Evolutionary conservation across 2,329 filamentous ascomycete genomes (phyloP).

Genomic region (Didymella lethalis): DNA sequence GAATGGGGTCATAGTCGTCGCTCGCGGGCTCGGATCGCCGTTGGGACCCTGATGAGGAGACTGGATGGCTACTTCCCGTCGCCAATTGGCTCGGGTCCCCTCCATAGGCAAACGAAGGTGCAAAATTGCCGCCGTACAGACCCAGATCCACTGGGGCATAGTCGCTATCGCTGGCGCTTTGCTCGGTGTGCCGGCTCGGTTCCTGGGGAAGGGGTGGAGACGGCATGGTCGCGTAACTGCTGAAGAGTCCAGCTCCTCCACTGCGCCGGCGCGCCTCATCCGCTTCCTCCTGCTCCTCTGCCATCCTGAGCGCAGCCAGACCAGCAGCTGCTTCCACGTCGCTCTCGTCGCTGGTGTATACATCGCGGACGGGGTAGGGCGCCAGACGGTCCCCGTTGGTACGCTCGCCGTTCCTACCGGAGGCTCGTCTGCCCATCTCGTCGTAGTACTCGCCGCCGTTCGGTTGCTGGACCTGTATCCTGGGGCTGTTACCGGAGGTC

Average conservation of each 20-base stretch:
- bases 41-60: slow-evolving; percentile 57
- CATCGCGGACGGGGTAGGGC: slow-evolving; percentile 43
- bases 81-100: slow-evolving; percentile 57
- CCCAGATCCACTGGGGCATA: slow-evolving; percentile 75
- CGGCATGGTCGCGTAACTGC: slow-evolving; percentile 54
- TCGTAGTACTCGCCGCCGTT: slow-evolving; percentile 45
- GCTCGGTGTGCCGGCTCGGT: slow-evolving; percentile 26
- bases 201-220: slow-evolving; percentile 53
- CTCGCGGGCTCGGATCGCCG: slow-evolving; percentile 55
- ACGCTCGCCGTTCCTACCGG: slow-evolving; percentile 46
- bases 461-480: slow-evolving; percentile 43
- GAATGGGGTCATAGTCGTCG: slow-evolving; percentile 58
- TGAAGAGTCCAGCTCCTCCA: slow-evolving; percentile 61
- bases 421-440: slow-evolving; percentile 29
- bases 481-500: slow-evolving; percentile 41
- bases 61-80: slow-evolving; percentile 48
- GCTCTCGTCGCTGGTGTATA: slow-evolving; percentile 70
- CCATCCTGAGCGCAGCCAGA: slow-evolving; percentile 81
- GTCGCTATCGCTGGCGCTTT: slow-evolving; percentile 69
- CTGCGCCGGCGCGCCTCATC: slow-evolving; percentile 67
- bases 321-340: slow-evolving; percentile 89
- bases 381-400: slow-evolving; percentile 59
- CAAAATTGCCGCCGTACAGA: slow-evolving; percentile 76
- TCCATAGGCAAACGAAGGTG: slow-evolving; percentile 68
- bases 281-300: slow-evolving; percentile 76